Conservation (phyloP, 2,329 filamentous ascomycete species). For the Byssochlamys sp. region DNA sequence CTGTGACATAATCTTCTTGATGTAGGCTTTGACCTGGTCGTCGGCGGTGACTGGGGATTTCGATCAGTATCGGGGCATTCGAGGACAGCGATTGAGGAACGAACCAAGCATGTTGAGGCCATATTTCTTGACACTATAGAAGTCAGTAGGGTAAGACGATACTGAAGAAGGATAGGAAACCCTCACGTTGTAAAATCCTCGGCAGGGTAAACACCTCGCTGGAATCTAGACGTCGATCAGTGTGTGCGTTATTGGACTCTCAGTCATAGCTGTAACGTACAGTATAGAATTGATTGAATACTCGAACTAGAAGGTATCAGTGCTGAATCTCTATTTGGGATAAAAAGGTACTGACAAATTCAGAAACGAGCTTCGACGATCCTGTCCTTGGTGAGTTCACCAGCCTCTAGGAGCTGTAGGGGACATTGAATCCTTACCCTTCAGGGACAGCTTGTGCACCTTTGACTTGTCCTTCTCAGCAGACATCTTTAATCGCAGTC, state of each 20-base stretch:
- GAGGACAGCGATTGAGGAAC: conserved; percentile 11
- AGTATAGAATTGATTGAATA: conserved; percentile 97
- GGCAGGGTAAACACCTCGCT: conserved; percentile 72
- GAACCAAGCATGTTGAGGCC: conserved; percentile 88
- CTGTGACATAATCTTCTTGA: conserved; percentile 98
- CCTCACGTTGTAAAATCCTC: conserved; percentile 88
- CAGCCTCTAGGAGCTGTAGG: conserved; percentile 1
- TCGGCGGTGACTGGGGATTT: conserved; percentile 65
- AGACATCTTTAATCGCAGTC: conserved; percentile 25
- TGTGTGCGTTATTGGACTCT: conserved; percentile 10
- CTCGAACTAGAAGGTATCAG: conserved; percentile 58
- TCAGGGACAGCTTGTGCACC: conserved; percentile 76
- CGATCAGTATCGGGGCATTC: conserved; percentile 8
- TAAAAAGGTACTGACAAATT: conserved; percentile 61
- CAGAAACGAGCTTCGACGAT: conserved; percentile 76
- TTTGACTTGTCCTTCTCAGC: conserved; percentile 63
- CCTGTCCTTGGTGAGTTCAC: conserved; percentile 37
- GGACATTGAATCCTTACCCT: conserved; percentile 21
- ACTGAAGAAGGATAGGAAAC: neutral
- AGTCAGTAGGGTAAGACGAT: neutral
- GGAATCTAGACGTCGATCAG: conserved; percentile 52
- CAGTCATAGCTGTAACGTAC: conserved; percentile 39
- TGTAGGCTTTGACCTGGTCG: conserved; percentile 97
- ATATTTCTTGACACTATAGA: conserved; percentile 80
- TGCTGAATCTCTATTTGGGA: conserved; percentile 6